Percentiles rank a stretch among this genome's conserved stretches.
These are phyloP conservation scores for Botrytis fragariae DNA, from an alignment of 2,329 filamentous ascomycete genomes.

Conservation along the genomic window DNA sequence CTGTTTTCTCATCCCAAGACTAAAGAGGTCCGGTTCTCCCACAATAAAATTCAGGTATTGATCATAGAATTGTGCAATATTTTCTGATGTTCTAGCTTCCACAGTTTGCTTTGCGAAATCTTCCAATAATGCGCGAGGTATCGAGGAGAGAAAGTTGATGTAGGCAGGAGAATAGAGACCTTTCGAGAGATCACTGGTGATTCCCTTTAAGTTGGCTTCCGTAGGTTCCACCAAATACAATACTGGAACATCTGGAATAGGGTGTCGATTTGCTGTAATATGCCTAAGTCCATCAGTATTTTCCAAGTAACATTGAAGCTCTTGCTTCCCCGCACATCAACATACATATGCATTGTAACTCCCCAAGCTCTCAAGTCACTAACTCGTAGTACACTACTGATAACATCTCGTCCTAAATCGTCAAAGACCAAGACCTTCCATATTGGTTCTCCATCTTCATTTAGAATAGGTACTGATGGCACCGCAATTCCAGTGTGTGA, in stretches of 20 bases:
- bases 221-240: slow-evolving; percentile 96
- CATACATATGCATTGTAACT: slow-evolving; percentile 92
- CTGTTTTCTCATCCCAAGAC: slow-evolving; percentile 84
- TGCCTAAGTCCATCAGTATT: slow-evolving; percentile 55
- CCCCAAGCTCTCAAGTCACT: slow-evolving; percentile 91
- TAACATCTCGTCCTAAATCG: slow-evolving; percentile 85
- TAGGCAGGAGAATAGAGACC: slow-evolving; percentile 91
- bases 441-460: slow-evolving; percentile 85
- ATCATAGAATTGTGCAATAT: slow-evolving; percentile 89
- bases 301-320: slow-evolving; percentile 11
- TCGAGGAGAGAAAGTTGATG: slow-evolving; percentile 93
- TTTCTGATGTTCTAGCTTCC: slow-evolving; percentile 77
- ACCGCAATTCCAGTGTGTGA: slow-evolving; percentile 61
- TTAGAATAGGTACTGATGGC: slow-evolving; percentile 75
- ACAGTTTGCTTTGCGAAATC: slow-evolving; percentile 91
- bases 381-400: slow-evolving; percentile 91
- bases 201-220: slow-evolving; percentile 71
- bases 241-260: slow-evolving; percentile 93
- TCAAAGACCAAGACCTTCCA: slow-evolving; percentile 99
- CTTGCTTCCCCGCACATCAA: slow-evolving; percentile 20
- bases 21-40: slow-evolving; percentile 92
- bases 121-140: slow-evolving; percentile 85
- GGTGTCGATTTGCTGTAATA: slow-evolving; percentile 75
- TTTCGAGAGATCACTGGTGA: slow-evolving; percentile 81
- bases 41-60: slow-evolving; percentile 98